Evolutionary conservation across 2,329 filamentous ascomycete species (phyloP), one percentile per base, ranked within the genome.

Genomic region (Fusarium penzigii): DNA sequence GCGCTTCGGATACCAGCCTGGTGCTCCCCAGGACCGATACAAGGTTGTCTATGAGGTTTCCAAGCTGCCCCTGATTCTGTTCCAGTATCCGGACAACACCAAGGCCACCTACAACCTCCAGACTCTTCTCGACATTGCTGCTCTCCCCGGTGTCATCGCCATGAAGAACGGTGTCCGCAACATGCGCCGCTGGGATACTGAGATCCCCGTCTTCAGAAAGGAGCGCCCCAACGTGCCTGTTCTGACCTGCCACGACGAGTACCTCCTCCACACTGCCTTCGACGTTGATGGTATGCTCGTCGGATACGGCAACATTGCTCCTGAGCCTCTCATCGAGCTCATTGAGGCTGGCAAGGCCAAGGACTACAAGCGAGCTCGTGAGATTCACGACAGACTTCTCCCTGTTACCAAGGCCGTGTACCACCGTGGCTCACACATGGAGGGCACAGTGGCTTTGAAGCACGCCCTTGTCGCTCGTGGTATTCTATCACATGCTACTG

Each of bases 111-210:
- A 81, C 62, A 77, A 65, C 55, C 68, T 81, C 17, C 71, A 80
- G 55, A 81, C 78, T 0, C 72, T 81, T 56, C 72, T 82, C 2
- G 78, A 81, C 46, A 80, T 81, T 48, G 70, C 78, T 3, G 78
- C 77, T 8, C 76, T 72, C 34, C 79, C 78, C 2, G 78, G 78
- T 29, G 77, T 79, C 6, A 78, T 81, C 42, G 78, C 78, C 14
- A 81, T 81, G 78, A 81, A 81, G 72, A 81, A 81, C 55, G 79
- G 79, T 17, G 79, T 81, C 10, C 74, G 79, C 48, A 80, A 81
- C 64, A 81, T 81, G 78, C 72, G 76, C n/a, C 75, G 79, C 16
- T 81, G 79, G 79, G 78, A 81, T 46, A 78, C 76, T 0, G 79
- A 81, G 63, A 81, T 81, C 53, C 79, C 78, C 14, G 71, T 81